These are phyloP conservation scores for Fusarium duplospermum DNA, from an alignment of 2,329 filamentous ascomycete species.

Conservation along the genomic window DNA sequence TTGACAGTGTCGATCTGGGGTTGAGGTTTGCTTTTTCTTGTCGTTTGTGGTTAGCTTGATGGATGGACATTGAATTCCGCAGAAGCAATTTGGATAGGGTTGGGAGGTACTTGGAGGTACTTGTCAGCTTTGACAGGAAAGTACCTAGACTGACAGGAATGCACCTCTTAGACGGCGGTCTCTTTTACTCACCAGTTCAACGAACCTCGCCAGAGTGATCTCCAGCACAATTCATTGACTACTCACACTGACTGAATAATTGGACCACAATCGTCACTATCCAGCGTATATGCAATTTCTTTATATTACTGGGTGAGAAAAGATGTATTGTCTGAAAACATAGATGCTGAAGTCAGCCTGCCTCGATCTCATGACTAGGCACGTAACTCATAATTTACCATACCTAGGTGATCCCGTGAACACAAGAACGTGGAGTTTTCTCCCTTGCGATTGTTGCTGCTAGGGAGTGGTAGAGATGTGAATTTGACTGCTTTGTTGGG, in stretches of 20 bases:
- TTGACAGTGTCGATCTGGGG: background rate
- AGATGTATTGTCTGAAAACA: background rate
- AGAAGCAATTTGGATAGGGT: background rate
- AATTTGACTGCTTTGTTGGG: background rate
- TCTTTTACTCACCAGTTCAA: background rate
- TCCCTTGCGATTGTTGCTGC: background rate
- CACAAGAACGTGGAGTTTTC: background rate
- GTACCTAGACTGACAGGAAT: background rate
- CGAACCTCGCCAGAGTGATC: too few relatives aligned
- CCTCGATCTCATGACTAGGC: background rate
- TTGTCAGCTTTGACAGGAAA: background rate
- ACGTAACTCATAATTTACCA: background rate
- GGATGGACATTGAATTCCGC: background rate
- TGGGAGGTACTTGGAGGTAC: background rate
- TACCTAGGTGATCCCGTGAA: background rate
- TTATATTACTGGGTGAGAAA: too few relatives aligned
- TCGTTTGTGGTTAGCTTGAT: background rate
- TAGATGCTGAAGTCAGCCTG: background rate
- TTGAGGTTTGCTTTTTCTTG: background rate
- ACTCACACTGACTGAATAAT: too few relatives aligned
- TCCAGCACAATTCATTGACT: too few relatives aligned
- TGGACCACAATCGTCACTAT: too few relatives aligned
- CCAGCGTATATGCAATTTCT: too few relatives aligned
- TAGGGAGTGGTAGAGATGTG: background rate
- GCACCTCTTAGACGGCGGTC: background rate